phyloP scores from a whole-genome alignment of 1,284 basidiomycete genomes.

The Rhodofomes roseus region DNA sequence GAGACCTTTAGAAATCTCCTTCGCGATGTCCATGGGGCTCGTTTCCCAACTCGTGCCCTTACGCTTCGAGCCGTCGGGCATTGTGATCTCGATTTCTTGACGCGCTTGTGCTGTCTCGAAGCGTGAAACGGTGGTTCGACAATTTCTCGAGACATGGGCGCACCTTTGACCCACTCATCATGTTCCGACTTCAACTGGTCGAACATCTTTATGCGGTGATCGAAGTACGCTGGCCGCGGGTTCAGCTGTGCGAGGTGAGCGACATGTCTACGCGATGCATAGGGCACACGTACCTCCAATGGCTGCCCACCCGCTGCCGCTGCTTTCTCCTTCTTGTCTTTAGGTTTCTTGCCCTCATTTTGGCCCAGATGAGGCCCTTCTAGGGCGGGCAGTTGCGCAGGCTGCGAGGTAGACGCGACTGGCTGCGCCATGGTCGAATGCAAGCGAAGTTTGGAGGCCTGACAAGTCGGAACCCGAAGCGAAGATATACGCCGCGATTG shows the following conservation, averaged over 20 bases:
- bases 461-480: background rate
- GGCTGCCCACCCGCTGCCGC: slow-evolving; percentile 45
- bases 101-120: slow-evolving; percentile 70
- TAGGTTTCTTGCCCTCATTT: slow-evolving; percentile 39
- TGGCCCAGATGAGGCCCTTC: slow-evolving; percentile 25
- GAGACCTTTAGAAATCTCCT: slow-evolving; percentile 83
- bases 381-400: slow-evolving; percentile 31
- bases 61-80: slow-evolving; percentile 85
- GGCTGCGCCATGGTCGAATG: slow-evolving; percentile 29
- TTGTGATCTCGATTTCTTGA: slow-evolving; percentile 79
- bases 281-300: slow-evolving; percentile 49
- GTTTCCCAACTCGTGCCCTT: slow-evolving; percentile 94
- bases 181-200: slow-evolving; percentile 88
- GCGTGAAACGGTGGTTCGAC: background rate
- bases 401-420: slow-evolving; percentile 36
- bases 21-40: slow-evolving; percentile 91
- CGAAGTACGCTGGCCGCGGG: slow-evolving; percentile 86
- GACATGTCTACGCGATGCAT: background rate
- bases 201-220: slow-evolving; percentile 88
- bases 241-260: slow-evolving; percentile 49
- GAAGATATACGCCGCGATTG: slow-evolving; percentile 11
- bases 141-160: slow-evolving; percentile 10
- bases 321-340: slow-evolving; percentile 50
- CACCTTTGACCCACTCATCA: slow-evolving; percentile 78
- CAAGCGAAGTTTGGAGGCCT: background rate